Percentiles rank a stretch among this genome's conserved stretches.
These are phyloP conservation scores for Sistotremastrum suecicum DNA, from an alignment of 768 basidiomycete genomes.

Conservation along the genomic window DNA sequence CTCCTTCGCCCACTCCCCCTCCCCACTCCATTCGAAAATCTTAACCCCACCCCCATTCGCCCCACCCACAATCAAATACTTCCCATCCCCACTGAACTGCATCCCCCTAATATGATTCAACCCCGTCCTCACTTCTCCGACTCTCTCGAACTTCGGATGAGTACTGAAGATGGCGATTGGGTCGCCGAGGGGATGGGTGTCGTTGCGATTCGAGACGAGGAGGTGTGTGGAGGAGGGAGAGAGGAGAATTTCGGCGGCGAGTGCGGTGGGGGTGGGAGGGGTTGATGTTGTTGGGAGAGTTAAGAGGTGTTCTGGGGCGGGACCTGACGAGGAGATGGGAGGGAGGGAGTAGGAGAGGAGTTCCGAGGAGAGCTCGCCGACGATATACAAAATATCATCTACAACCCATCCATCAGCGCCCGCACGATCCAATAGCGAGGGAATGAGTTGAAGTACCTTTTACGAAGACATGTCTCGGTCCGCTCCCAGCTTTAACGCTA, in stretches of 20 bases:
- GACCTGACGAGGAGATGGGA: constrained; percentile 18
- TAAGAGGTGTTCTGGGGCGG: constrained; percentile 21
- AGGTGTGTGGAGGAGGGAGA: constrained; percentile 28
- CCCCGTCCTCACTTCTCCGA: constrained; percentile 54
- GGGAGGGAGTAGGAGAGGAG: constrained; percentile 42
- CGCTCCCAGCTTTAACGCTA: constrained; percentile 38
- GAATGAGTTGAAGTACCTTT: constrained; percentile 20
- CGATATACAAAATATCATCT: constrained; percentile 53
- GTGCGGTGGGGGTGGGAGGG: constrained; percentile 20
- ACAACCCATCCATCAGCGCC: background rate
- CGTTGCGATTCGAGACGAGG: constrained; percentile 65
- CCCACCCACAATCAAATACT: constrained; percentile 54
- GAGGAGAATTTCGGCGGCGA: constrained; percentile 57
- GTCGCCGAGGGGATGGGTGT: constrained; percentile 56
- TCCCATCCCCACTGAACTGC: constrained; percentile 40
- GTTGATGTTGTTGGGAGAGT: constrained; percentile 22
- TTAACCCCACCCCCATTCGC: constrained; percentile 51
- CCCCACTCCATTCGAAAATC: constrained; percentile 51
- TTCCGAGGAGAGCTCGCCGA: constrained; percentile 51
- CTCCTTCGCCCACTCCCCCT: constrained; percentile 34
- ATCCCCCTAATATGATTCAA: constrained; percentile 59
- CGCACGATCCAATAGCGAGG: background rate
- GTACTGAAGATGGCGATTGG: constrained; percentile 46
- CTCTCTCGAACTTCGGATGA: constrained; percentile 18
- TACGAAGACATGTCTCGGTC: constrained; percentile 57